phyloP scores from a whole-genome alignment of 2,329 filamentous ascomycete genomes.

The Cryphonectria parasitica region DNA sequence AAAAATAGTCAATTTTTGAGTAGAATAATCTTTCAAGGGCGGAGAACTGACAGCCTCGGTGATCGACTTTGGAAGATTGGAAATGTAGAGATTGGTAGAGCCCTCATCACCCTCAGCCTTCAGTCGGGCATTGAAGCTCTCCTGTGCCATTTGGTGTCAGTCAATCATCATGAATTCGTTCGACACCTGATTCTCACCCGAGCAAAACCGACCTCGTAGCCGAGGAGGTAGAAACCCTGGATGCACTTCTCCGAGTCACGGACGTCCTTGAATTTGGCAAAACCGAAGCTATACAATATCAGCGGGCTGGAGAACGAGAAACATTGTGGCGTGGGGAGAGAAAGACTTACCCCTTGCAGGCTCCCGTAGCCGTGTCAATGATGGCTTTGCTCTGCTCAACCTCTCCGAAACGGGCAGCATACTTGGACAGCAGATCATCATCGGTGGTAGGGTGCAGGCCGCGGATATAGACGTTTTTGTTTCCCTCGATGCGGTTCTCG shows the following conservation, averaged over 20 bases:
- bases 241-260: constrained; percentile 95
- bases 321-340: background rate
- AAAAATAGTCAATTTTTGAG: constrained; percentile 31
- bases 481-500: constrained; percentile 87
- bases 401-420: constrained; percentile 85
- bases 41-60: constrained; percentile 76
- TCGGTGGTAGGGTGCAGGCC: constrained; percentile 95
- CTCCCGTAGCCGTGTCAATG: constrained; percentile 88
- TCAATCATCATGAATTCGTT: background rate
- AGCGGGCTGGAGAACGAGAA: constrained; percentile 33
- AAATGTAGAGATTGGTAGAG: constrained; percentile 97
- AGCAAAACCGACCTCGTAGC: constrained; percentile 97
- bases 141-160: constrained; percentile 52
- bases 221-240: constrained; percentile 88
- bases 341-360: constrained; percentile 85
- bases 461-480: constrained; percentile 97
- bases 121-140: constrained; percentile 97
- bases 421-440: constrained; percentile 82
- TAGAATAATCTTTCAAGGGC: constrained; percentile 15
- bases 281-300: constrained; percentile 75
- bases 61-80: constrained; percentile 89
- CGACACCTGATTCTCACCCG: constrained; percentile 59
- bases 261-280: constrained; percentile 90
- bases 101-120: constrained; percentile 89
- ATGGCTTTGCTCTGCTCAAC: constrained; percentile 99